phyloP scores from a whole-genome alignment of 306 rosid genomes.

The Dryas octopetala region DNA sequence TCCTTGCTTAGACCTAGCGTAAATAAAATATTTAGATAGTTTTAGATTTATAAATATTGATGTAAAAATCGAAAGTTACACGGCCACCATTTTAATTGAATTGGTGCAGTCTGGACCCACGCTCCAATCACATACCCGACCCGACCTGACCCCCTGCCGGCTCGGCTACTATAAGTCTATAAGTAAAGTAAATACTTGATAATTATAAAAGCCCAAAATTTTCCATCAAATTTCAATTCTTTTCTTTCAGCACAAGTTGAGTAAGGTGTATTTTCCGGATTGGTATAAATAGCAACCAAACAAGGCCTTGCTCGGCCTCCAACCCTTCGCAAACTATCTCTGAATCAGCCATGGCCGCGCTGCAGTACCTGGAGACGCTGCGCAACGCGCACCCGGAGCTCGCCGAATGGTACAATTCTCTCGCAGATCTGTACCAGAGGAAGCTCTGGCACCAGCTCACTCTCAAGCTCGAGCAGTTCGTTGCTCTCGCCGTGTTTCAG shows the following conservation, averaged over 20 bases:
- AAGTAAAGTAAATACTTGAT: too few species aligned
- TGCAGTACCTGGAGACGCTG: constrained; percentile 85
- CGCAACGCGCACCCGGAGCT: constrained; percentile 92
- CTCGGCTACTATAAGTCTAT: too few species aligned
- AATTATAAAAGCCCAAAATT: background rate
- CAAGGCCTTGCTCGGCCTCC: constrained; percentile 6
- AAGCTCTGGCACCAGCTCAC: constrained; percentile 99
- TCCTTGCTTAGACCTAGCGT: too few species aligned
- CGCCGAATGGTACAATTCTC: constrained; percentile 84
- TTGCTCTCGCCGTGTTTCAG: constrained; percentile 89
- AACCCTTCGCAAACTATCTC: constrained; percentile 7
- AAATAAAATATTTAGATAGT: too few species aligned
- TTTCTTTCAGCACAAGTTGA: constrained; percentile 64
- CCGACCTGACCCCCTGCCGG: too few species aligned
- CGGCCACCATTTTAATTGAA: too few species aligned
- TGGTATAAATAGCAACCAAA: constrained; percentile 35
- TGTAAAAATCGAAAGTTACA: too few species aligned
- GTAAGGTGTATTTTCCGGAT: background rate
- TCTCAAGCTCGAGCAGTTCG: constrained; percentile 95
- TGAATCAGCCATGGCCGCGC: constrained; percentile 75
- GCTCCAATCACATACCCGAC: too few species aligned
- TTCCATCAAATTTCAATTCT: constrained; percentile 13
- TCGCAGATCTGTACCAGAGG: constrained; percentile 97
- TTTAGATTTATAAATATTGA: too few species aligned
- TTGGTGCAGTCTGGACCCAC: too few species aligned